Percentiles rank a stretch among this genome's conserved stretches.
These are phyloP conservation scores for Termitomyces sp. DNA, from an alignment of 768 basidiomycete genomes.

Conservation along the genomic window DNA sequence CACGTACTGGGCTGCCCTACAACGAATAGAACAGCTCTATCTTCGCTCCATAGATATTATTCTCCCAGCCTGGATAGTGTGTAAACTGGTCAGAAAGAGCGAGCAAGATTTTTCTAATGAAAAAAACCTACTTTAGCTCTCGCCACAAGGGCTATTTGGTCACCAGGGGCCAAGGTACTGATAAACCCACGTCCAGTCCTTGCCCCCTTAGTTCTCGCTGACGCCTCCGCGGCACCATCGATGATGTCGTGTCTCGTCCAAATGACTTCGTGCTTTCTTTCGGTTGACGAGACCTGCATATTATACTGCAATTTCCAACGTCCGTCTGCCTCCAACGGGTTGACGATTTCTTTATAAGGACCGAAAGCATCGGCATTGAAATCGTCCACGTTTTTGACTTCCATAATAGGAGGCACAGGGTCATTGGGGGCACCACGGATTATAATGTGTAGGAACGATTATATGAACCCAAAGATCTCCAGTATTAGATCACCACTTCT, in stretches of 20 bases:
- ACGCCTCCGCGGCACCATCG: constrained; percentile 10
- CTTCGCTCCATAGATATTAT: constrained; percentile 18
- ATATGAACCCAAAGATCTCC: constrained; percentile 19
- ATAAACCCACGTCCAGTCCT: constrained; percentile 19
- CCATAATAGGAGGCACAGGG: not conserved
- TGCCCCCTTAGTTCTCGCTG: constrained; percentile 9
- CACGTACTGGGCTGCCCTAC: not conserved
- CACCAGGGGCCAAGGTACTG: constrained; percentile 15
- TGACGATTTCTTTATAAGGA: constrained; percentile 8
- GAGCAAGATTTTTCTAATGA: not conserved
- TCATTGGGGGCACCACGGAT: constrained; percentile 14
- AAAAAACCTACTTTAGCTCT: constrained; percentile 22
- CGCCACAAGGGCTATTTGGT: constrained; percentile 22
- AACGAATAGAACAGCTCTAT: constrained; percentile 24
- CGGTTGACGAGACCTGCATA: constrained; percentile 18
- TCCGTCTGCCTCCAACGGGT: constrained; percentile 7
- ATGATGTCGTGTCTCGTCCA: constrained; percentile 18
- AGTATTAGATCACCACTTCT: not conserved
- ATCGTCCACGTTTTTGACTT: not conserved
- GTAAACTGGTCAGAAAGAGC: not conserved
- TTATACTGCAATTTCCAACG: constrained; percentile 27
- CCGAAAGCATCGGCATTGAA: constrained; percentile 3
- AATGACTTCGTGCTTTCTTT: constrained; percentile 17
- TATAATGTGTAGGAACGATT: constrained; percentile 27
- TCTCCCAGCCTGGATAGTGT: constrained; percentile 28